Evolutionary conservation across 2,329 filamentous ascomycete species (phyloP).

Genomic region (Acrocalymma vagum): DNA sequence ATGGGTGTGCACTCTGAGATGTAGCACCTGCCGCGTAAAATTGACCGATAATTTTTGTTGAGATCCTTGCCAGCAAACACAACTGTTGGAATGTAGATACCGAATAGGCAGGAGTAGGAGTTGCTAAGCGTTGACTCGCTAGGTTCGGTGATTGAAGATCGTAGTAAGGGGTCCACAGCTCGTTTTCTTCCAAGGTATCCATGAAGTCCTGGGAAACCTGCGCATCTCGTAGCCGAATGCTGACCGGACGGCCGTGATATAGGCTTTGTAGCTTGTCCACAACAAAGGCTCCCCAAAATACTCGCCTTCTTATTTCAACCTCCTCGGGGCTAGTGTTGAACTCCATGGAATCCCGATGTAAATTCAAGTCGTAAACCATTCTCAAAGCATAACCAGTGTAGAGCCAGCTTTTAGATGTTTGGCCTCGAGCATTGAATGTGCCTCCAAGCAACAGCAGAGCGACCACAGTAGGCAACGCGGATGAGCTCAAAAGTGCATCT

Average conservation of each 20-base stretch:
- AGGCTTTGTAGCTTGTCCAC: constrained; percentile 41
- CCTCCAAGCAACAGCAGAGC: constrained; percentile 36
- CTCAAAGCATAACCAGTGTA: constrained; percentile 52
- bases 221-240: constrained; percentile 26
- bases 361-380: constrained; percentile 53
- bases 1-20: no score
- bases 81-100: no score
- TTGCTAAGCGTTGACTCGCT: no score
- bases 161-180: no score
- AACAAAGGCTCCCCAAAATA: constrained; percentile 47
- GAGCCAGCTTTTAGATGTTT: constrained; percentile 48
- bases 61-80: no score
- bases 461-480: constrained; percentile 34
- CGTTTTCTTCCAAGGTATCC: constrained; percentile 35
- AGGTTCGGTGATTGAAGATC: no score
- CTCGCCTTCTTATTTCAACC: constrained; percentile 39
- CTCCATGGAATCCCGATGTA: constrained; percentile 48
- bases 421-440: constrained; percentile 30
- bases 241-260: constrained; percentile 37
- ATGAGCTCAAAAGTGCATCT: constrained; percentile 21
- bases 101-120: no score
- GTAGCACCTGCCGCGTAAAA: no score
- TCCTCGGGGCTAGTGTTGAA: constrained; percentile 28
- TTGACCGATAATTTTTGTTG: no score
- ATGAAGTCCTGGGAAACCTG: constrained; percentile 27